phyloP scores from a whole-genome alignment of 2,329 filamentous ascomycete genomes.

The Cladophialophora psammophila region DNA sequence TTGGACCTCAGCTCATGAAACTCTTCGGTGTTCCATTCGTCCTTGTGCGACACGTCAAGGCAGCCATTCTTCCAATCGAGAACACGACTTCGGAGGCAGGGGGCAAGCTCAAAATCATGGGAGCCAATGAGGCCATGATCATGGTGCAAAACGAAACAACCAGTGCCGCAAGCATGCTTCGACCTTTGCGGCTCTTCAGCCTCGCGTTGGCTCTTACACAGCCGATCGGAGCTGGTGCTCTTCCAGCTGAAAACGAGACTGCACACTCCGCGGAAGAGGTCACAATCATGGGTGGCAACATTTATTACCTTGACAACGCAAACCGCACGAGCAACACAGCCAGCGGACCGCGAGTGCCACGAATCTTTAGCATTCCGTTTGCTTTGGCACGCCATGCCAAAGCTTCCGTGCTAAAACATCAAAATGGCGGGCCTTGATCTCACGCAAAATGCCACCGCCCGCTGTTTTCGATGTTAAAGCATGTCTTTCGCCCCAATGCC shows the following conservation, averaged over 20 bases:
- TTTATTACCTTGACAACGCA: background rate
- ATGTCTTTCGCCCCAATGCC: background rate
- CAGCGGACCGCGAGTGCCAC: background rate
- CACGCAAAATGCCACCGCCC: background rate
- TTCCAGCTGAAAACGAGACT: background rate
- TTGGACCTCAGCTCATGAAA: background rate
- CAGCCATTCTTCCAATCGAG: background rate
- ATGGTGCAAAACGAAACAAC: constrained; percentile 1
- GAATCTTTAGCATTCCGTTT: constrained; percentile 5
- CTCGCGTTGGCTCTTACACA: background rate
- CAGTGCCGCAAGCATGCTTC: constrained; percentile 1
- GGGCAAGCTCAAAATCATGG: constrained; percentile 7
- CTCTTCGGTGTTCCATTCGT: background rate
- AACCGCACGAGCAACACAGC: constrained; percentile 5
- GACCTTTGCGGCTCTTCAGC: constrained; percentile 2
- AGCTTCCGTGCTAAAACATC: background rate
- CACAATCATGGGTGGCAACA: constrained; percentile 12
- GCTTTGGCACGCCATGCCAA: background rate
- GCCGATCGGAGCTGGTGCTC: background rate
- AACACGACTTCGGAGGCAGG: background rate
- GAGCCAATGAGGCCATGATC: background rate
- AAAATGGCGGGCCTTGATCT: background rate
- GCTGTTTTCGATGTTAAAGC: background rate
- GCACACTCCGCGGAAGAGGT: background rate
- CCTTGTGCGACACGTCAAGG: background rate